Conservation (phyloP, 2,329 filamentous ascomycete species). For the Xylaria sp. region DNA sequence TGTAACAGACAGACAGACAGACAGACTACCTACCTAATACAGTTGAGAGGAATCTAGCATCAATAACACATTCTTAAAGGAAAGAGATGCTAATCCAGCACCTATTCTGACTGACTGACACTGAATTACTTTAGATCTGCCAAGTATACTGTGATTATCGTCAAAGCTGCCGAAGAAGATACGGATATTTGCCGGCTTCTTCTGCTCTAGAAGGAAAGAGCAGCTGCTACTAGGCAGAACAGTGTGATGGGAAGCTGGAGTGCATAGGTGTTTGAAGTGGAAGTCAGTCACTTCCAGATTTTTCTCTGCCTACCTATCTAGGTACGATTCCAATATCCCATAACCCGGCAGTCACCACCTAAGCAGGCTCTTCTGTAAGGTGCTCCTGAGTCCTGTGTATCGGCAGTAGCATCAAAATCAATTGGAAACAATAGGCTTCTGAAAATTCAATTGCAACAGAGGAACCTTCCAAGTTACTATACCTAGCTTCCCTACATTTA, state of each 20-base stretch:
- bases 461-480: neutral
- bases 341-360: neutral
- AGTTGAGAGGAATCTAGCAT: too few relatives aligned
- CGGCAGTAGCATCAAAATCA: neutral
- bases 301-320: neutral
- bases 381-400: neutral
- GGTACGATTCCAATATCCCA: neutral
- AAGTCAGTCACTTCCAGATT: neutral
- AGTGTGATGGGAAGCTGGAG: neutral
- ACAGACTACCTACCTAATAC: too few relatives aligned
- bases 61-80: neutral
- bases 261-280: neutral
- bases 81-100: too few relatives aligned
- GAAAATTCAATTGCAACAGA: neutral
- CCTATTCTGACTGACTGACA: too few relatives aligned
- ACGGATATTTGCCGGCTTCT: neutral
- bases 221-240: neutral
- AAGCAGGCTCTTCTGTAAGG: too few relatives aligned
- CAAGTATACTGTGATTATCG: too few relatives aligned
- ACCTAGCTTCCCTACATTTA: neutral
- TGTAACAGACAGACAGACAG: neutral
- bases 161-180: neutral
- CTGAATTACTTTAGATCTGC: too few relatives aligned
- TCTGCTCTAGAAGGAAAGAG: neutral
- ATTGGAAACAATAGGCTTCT: neutral